Conservation (phyloP, 2,329 filamentous ascomycete genomes). For the Emericellopsis atlantica region DNA sequence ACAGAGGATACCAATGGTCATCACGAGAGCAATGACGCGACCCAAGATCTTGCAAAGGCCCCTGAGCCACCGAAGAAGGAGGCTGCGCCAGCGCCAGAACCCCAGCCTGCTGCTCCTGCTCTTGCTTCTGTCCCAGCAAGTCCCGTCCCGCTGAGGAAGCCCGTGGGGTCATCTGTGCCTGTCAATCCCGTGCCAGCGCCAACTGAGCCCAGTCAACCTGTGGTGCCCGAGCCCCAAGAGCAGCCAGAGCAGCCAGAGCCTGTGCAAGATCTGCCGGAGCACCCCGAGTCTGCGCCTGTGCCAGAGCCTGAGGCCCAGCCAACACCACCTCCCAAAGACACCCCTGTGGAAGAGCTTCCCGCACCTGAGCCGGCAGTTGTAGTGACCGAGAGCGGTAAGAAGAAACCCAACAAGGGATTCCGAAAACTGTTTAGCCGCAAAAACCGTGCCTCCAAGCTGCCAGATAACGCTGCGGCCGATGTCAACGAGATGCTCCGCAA, state of each 20-base stretch:
- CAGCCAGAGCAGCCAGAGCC: slow-evolving; percentile 1
- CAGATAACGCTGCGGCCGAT: slow-evolving; percentile 38
- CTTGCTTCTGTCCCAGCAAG: neutral
- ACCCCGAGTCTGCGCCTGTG: neutral
- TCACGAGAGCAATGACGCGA: slow-evolving; percentile 1
- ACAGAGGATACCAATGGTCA: slow-evolving; percentile 10
- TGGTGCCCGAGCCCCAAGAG: neutral
- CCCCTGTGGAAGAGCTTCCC: neutral
- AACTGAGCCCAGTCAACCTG: neutral
- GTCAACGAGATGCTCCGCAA: slow-evolving; percentile 33
- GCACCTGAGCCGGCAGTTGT: slow-evolving; percentile 3
- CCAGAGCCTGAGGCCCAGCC: neutral
- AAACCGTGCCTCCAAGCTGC: slow-evolving; percentile 44
- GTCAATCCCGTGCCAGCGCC: neutral
- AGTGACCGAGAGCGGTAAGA: slow-evolving; percentile 1
- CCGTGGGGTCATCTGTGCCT: neutral
- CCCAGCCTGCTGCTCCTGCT: slow-evolving; percentile 1
- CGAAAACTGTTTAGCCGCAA: slow-evolving; percentile 56
- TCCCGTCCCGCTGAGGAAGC: neutral
- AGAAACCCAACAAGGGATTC: slow-evolving; percentile 43
- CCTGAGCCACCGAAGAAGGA: slow-evolving; percentile 31
- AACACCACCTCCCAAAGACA: neutral
- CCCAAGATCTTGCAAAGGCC: slow-evolving; percentile 12
- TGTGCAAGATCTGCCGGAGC: neutral
- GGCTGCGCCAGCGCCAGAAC: slow-evolving; percentile 3